These are phyloP conservation scores for Amanita rubescens DNA, from an alignment of 768 basidiomycete genomes.

Conservation along the genomic window DNA sequence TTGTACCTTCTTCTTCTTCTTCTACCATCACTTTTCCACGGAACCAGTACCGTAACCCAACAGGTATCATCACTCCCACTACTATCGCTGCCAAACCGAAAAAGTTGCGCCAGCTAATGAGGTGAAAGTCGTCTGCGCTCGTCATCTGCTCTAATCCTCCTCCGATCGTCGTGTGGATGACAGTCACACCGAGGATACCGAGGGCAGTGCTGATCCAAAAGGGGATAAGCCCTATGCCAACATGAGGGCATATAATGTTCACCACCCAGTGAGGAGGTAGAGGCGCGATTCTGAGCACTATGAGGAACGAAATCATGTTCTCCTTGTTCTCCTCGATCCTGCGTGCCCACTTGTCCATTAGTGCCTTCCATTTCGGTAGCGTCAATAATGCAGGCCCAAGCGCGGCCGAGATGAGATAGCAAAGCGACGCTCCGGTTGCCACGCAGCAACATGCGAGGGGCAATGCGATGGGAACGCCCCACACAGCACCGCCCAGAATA, in stretches of 20 bases:
- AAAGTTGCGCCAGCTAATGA: conserved; percentile 89
- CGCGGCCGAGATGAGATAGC: conserved; percentile 87
- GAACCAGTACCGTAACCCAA: conserved; percentile 82
- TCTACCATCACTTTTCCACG: conserved; percentile 27
- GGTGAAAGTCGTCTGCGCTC: conserved; percentile 84
- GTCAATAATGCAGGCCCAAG: conserved; percentile 89
- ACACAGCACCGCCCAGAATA: conserved; percentile 93
- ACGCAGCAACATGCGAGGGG: conserved; percentile 91
- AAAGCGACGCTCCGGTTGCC: conserved; percentile 83
- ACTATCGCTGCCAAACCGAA: conserved; percentile 79
- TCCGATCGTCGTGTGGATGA: conserved; percentile 94
- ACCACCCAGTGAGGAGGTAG: conserved; percentile 96
- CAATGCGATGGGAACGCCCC: conserved; percentile 81
- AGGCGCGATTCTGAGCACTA: conserved; percentile 91
- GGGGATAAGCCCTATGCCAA: conserved; percentile 75
- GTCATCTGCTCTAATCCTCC: conserved; percentile 95
- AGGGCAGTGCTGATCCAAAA: conserved; percentile 92
- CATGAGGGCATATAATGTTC: conserved; percentile 87
- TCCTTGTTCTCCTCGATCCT: conserved; percentile 75
- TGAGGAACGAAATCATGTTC: conserved; percentile 86
- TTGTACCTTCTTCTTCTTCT: conserved; percentile 23
- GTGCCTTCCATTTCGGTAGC: conserved; percentile 76
- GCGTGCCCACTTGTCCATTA: conserved; percentile 73
- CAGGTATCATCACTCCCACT: conserved; percentile 89
- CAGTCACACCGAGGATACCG: conserved; percentile 83